A percentile compares a stretch with the other conserved stretches of the same genome.
Conservation (phyloP, 2,329 filamentous ascomycete species). For the Penicillium sp. region DNA sequence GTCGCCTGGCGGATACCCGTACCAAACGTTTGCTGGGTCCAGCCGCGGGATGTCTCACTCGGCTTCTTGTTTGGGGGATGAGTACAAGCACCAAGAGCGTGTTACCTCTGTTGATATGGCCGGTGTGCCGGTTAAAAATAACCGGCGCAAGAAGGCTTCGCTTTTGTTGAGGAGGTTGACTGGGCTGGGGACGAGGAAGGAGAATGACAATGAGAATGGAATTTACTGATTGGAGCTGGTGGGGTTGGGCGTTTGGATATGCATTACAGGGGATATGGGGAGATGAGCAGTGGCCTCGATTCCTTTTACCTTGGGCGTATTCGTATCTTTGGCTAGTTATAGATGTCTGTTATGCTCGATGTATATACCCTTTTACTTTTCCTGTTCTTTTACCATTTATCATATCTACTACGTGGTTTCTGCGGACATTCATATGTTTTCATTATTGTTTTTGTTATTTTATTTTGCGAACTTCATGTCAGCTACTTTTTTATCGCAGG, state of each 20-base stretch:
- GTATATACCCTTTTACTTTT: conserved; percentile 1
- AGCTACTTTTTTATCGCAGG: background rate
- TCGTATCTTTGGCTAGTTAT: background rate
- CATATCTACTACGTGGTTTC: background rate
- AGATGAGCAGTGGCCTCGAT: background rate
- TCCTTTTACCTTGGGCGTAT: background rate
- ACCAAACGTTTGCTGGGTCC: background rate
- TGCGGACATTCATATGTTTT: background rate
- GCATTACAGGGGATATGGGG: background rate
- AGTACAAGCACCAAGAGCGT: conserved; percentile 5
- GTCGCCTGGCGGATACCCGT: background rate
- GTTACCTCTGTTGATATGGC: conserved; percentile 15
- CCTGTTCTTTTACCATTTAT: background rate
- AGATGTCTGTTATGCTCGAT: background rate
- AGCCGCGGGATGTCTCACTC: conserved; percentile 2
- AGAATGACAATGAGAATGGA: background rate
- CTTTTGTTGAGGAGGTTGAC: conserved; percentile 22
- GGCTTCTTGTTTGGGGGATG: background rate
- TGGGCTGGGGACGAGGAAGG: conserved; percentile 16
- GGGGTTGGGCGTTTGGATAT: background rate
- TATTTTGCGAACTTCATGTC: background rate
- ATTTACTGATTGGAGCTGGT: background rate
- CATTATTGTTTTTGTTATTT: no score
- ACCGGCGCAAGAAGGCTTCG: conserved; percentile 18
- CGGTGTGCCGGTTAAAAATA: background rate